Conservation (phyloP, 2,329 filamentous ascomycete species). For the Fusarium lyarnte region DNA sequence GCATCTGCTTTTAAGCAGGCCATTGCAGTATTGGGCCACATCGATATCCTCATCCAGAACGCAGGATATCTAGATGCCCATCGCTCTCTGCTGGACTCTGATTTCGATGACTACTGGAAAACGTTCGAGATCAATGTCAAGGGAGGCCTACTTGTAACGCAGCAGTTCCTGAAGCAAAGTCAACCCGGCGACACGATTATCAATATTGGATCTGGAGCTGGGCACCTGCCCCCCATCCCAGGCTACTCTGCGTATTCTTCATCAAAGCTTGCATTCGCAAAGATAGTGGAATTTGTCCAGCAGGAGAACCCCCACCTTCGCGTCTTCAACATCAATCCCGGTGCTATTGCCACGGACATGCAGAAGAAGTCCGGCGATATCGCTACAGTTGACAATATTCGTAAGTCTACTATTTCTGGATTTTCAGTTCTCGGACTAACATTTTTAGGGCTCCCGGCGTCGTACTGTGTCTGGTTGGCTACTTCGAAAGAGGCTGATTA, state of each 20-base stretch:
- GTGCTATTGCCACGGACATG: constrained; percentile 4
- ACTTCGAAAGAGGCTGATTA: neutral
- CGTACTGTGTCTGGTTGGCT: constrained; percentile 3
- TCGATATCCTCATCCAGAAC: neutral
- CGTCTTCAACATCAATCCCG: neutral
- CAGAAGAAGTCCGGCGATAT: neutral
- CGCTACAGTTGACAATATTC: neutral
- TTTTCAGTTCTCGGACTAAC: neutral
- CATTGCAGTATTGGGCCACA: neutral
- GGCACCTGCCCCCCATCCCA: neutral
- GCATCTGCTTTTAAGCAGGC: neutral
- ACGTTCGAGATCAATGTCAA: constrained; percentile 1
- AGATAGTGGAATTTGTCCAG: neutral
- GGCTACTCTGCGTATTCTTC: neutral
- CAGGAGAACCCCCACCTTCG: neutral
- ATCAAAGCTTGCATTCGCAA: constrained; percentile 4
- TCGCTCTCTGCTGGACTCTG: neutral
- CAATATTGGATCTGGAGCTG: neutral
- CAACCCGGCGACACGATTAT: neutral
- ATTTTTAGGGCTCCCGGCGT: neutral
- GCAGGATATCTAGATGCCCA: constrained; percentile 2
- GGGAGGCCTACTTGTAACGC: neutral
- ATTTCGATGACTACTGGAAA: neutral
- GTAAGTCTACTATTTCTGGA: neutral
- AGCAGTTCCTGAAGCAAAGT: neutral